Percentiles rank a stretch among this genome's conserved stretches.
phyloP scores from a whole-genome alignment of 1,139 yeast species.

The Nakaseomyces uthaithaninus region DNA sequence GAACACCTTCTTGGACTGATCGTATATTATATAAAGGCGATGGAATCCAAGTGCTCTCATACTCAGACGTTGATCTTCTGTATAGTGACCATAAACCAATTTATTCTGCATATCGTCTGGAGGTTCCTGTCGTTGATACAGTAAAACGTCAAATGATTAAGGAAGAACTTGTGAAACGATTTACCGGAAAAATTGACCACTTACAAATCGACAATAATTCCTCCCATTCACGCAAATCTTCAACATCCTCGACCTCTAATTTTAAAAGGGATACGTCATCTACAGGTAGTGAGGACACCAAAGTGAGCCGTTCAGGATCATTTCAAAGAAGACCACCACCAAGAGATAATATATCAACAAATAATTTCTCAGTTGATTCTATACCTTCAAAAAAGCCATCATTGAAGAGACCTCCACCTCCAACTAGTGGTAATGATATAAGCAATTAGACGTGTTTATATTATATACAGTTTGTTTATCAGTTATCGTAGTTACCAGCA shows the following conservation, averaged over 20 bases:
- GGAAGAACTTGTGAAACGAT: background rate
- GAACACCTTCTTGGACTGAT: slow-evolving; percentile 98
- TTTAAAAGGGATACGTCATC: background rate
- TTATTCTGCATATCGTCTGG: slow-evolving; percentile 61
- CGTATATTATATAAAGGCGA: slow-evolving; percentile 60
- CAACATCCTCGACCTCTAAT: background rate
- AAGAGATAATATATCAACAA: background rate
- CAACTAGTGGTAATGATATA: background rate
- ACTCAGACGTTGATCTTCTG: slow-evolving; percentile 49
- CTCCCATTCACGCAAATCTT: background rate
- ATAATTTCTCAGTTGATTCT: slow-evolving; percentile 1
- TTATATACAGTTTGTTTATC: too few relatives aligned
- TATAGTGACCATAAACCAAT: slow-evolving; percentile 92
- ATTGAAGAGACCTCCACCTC: slow-evolving; percentile 4
- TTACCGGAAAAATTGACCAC: background rate
- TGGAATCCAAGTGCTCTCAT: slow-evolving; percentile 48
- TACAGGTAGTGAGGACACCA: background rate
- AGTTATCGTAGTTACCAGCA: too few relatives aligned
- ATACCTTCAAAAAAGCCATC: slow-evolving; percentile 4
- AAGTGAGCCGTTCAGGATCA: slow-evolving; percentile 1
- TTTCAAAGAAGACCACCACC: slow-evolving; percentile 6
- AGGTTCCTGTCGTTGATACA: slow-evolving; percentile 58
- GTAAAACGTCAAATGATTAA: slow-evolving; percentile 34
- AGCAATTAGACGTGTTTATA: too few relatives aligned
- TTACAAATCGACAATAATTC: background rate